Base-by-base conservation (phyloP, 2,329 filamentous ascomycete genomes). In the Alternaria hordeiaustralica region DNA sequence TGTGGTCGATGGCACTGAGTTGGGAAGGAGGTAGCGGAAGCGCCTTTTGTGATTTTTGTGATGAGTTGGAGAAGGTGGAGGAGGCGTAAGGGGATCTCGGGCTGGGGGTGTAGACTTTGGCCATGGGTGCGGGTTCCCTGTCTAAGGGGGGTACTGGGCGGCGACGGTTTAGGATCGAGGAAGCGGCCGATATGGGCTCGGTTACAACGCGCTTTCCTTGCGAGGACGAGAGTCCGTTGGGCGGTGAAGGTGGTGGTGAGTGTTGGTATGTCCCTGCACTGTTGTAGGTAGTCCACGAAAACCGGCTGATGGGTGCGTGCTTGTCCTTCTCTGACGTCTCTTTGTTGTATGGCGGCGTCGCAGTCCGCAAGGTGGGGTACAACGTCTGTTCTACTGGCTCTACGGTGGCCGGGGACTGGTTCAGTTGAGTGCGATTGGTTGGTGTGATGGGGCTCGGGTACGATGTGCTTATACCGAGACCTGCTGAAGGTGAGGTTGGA, bases 231-330 rank as follows among this genome's bases (percentile, higher is more conserved):
- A 81, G 70, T 18, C 76, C 73, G 13, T 79, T 78, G 21, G 78
- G 78, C 18, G 82, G 82, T 55, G 80, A 82, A 10, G 79, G 78
- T 4, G 81, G 81, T 44, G 81, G 81, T 51, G 80, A 81, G 57
- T 80, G 78, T 51, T 82, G 79, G 60, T 81, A 78, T 4, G 79
- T 80, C 7, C 77, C 78, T 61, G 66, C 70, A 43, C 78, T 83
- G 61, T 73, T 75, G 55, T 76, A 75, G 15, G 74, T 75, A 18
- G 73, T 75, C 71, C 74, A 76, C 26, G 75, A 74, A 50, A 77
- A 77, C 43, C 72, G 71, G 25, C 75, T 77, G 25, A 61, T 46
- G 23, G 61, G 68, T 61, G 49, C 49, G 21, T 73, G 61, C 50
- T 73, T 61, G 49, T 67, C 65, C 51, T 68, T 68, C 43, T 67